Evolutionary conservation across 345 rosid species (phyloP).

Genomic region (Dipteronia dyeriana): DNA sequence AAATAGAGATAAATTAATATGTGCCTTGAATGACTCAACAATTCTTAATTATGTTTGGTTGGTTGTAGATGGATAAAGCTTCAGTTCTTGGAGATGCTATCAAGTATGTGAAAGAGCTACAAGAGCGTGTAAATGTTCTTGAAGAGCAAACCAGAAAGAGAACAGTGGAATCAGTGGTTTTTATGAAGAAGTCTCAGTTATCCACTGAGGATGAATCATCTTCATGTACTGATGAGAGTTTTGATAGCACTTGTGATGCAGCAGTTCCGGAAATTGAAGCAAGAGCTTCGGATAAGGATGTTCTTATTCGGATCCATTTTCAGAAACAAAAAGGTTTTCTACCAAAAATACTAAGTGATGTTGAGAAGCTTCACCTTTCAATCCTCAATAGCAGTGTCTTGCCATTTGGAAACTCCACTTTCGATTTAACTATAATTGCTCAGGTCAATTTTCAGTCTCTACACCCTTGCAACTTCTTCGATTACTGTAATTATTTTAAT

Average conservation of each 20-base stretch:
- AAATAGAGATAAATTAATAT: not conserved
- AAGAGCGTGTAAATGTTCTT: conserved; percentile 47
- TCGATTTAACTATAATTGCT: conserved; percentile 60
- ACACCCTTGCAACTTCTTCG: not conserved
- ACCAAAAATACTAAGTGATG: conserved; percentile 42
- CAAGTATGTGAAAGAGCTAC: conserved; percentile 67
- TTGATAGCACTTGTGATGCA: conserved; percentile 31
- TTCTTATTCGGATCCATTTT: conserved; percentile 63
- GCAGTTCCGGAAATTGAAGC: conserved; percentile 73
- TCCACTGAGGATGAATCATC: conserved; percentile 38
- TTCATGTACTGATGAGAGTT: conserved; percentile 36
- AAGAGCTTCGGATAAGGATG: conserved; percentile 49
- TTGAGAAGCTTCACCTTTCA: conserved; percentile 55
- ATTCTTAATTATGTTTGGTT: not conserved
- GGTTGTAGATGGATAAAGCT: conserved; percentile 57
- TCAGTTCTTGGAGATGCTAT: conserved; percentile 75
- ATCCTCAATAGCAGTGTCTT: conserved; percentile 51
- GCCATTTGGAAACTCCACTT: conserved; percentile 62
- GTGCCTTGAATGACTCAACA: not conserved
- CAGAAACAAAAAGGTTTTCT: conserved; percentile 51
- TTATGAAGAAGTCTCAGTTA: conserved; percentile 54
- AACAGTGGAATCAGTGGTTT: conserved; percentile 58
- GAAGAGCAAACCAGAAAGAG: conserved; percentile 57
- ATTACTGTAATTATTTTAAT: too few relatives aligned
- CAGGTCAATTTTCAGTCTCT: conserved; percentile 45